phyloP scores from a whole-genome alignment of 2,329 filamentous ascomycete species.

The Myrmaecium sp. region DNA sequence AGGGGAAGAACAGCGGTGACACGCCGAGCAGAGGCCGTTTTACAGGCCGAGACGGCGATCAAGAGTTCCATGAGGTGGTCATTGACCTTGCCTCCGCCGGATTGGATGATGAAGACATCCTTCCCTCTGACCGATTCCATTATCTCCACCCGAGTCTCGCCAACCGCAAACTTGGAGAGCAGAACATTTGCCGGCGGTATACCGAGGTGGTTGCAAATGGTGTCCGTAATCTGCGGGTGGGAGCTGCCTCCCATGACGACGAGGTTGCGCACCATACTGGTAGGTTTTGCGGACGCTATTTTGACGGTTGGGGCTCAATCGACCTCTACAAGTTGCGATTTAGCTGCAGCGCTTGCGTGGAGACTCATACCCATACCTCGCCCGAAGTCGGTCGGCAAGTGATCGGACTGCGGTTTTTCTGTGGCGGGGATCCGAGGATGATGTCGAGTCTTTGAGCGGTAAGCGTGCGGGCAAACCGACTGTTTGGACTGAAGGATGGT shows the following conservation, averaged over 20 bases:
- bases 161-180: slow-evolving; percentile 82
- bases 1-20: slow-evolving; percentile 89
- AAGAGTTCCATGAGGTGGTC: slow-evolving; percentile 93
- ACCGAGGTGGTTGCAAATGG: slow-evolving; percentile 74
- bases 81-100: slow-evolving; percentile 81
- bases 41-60: slow-evolving; percentile 97
- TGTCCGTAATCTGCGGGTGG: slow-evolving; percentile 73
- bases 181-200: slow-evolving; percentile 72
- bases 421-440: no score
- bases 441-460: no score
- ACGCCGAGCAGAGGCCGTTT: slow-evolving; percentile 76
- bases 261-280: slow-evolving; percentile 97
- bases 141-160: slow-evolving; percentile 90
- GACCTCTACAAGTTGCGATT: no score
- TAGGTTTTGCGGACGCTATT: background rate
- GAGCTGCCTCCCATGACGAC: slow-evolving; percentile 87
- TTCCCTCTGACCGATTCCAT: slow-evolving; percentile 93
- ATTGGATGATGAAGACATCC: slow-evolving; percentile 97
- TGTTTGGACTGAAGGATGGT: no score
- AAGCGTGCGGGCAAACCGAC: no score
- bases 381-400: no score
- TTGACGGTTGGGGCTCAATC: no score
- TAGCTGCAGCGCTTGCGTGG: no score
- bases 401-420: no score
- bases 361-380: no score